Conservation (phyloP, 2,329 filamentous ascomycete genomes). For the Biscogniauxia sp. region DNA sequence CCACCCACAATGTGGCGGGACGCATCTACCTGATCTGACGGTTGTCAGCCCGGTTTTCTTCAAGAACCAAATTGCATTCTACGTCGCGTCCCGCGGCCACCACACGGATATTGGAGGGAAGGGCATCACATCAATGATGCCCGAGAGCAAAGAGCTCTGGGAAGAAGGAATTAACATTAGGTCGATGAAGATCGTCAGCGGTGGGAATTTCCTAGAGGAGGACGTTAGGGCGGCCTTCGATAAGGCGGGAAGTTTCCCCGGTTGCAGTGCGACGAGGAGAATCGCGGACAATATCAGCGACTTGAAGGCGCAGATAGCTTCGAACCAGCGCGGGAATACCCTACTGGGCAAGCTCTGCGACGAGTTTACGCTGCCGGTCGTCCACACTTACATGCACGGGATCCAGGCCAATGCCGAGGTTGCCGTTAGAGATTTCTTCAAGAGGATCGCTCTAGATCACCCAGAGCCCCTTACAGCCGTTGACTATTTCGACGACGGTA, state of each 20-base stretch:
- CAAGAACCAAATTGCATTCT: slow-evolving; percentile 13
- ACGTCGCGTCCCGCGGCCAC: slow-evolving; percentile 14
- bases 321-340: slow-evolving; percentile 30
- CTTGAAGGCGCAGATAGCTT: slow-evolving; percentile 40
- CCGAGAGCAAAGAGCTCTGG: slow-evolving; percentile 38
- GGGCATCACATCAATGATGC: slow-evolving; percentile 38
- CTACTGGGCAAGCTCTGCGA: background rate
- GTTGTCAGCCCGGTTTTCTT: slow-evolving; percentile 20
- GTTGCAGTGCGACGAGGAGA: slow-evolving; percentile 33
- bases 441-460: slow-evolving; percentile 43
- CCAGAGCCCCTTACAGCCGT: slow-evolving; percentile 55
- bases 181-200: slow-evolving; percentile 35
- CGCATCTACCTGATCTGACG: slow-evolving; percentile 25
- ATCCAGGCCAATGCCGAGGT: slow-evolving; percentile 41
- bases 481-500: slow-evolving; percentile 70
- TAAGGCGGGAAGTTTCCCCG: slow-evolving; percentile 31
- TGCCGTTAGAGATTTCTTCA: slow-evolving; percentile 31
- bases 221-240: slow-evolving; percentile 28
- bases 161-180: slow-evolving; percentile 41
- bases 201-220: slow-evolving; percentile 33
- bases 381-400: slow-evolving; percentile 37
- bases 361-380: background rate
- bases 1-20: slow-evolving; percentile 22
- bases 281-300: slow-evolving; percentile 42
- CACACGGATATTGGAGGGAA: slow-evolving; percentile 12